Base-by-base conservation (phyloP, 768 basidiomycete genomes). In the Rhodotorula babjevae region DNA sequence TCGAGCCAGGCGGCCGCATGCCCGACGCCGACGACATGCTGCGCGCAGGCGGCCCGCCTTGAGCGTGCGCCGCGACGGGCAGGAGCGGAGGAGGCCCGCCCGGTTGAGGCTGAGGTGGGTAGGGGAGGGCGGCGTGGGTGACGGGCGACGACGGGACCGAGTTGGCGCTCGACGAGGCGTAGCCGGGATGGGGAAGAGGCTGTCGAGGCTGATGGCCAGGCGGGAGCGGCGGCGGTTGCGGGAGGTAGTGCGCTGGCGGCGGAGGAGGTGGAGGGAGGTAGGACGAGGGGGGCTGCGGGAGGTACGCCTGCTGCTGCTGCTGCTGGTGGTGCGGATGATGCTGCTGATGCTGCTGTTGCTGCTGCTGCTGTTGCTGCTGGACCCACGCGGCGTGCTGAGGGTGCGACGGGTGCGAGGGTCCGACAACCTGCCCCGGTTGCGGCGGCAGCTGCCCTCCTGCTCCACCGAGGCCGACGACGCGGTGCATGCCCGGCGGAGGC, bases 341-440 rank as follows among this genome's bases (percentile, higher is more conserved):
- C 8, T 46, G 44, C 44, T 46, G 44, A 3, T 53, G 62, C 21
- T 65, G 67, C 16, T 25, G 46, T 25, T 52, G 62, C 4, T 21
- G 23, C 9, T 57, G 55, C 16, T 58, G 29, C 0, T 46, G 55
- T 0, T 65, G 67, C 27, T 73, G 72, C 33, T 73, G 72, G 42
- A 65, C 61, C 73, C 68, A 70, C 2, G 33, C 44, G 18, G 49
- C 58, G 47, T 74, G 73, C 23, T 66, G 65, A n/a, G 73, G 73
- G 29, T 70, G 73, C 9, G 31, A 55, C n/a, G 73, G 69, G 25
- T 70, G 73, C 5, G 68, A 69, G 5, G 68, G 73, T 2, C 40
- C 56, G 57, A 69, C 40, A 9, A 65, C 21, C 29, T 65, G 64
- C 5, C 31, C 33, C 8, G 46, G 47, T 33, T 19, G 61, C 5